Conservation (phyloP, 345 rosid species). For the Arabidopsis suecica region DNA sequence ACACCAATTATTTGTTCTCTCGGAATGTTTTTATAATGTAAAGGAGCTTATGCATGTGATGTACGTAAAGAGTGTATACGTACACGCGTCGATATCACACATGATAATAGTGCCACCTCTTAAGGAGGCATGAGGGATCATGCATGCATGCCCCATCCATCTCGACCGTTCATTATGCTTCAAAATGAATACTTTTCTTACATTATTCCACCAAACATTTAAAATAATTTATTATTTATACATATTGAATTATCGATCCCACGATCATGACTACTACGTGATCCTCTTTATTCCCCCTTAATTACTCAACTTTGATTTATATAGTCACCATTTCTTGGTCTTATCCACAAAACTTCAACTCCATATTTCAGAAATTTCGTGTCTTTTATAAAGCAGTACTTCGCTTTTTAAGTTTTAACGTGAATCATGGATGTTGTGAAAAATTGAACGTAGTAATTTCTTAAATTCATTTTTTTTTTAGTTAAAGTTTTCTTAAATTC, state of each 20-base stretch:
- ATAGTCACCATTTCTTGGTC: conserved; percentile 22
- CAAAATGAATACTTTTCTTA: conserved; percentile 16
- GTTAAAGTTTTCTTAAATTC: no score
- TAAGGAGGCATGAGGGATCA: conserved; percentile 44
- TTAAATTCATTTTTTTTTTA: neutral
- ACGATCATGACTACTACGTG: conserved; percentile 42
- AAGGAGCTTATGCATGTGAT: conserved; percentile 41
- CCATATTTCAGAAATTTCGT: neutral
- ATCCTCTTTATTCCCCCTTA: conserved; percentile 32
- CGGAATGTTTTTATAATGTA: conserved; percentile 20
- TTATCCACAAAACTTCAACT: conserved; percentile 26
- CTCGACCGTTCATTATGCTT: conserved; percentile 41
- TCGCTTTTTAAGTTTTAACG: neutral
- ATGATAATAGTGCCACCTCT: conserved; percentile 47
- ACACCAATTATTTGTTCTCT: conserved; percentile 19
- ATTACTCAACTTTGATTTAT: conserved; percentile 4
- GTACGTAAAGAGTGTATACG: conserved; percentile 36
- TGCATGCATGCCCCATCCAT: conserved; percentile 43
- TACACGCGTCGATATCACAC: conserved; percentile 39
- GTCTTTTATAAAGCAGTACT: neutral
- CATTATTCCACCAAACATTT: conserved; percentile 29
- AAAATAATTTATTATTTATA: neutral
- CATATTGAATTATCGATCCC: neutral
- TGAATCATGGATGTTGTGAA: neutral
- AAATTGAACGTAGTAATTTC: neutral